Conservation (phyloP, 495 filamentous ascomycete species). For the Tuber magnatum region DNA sequence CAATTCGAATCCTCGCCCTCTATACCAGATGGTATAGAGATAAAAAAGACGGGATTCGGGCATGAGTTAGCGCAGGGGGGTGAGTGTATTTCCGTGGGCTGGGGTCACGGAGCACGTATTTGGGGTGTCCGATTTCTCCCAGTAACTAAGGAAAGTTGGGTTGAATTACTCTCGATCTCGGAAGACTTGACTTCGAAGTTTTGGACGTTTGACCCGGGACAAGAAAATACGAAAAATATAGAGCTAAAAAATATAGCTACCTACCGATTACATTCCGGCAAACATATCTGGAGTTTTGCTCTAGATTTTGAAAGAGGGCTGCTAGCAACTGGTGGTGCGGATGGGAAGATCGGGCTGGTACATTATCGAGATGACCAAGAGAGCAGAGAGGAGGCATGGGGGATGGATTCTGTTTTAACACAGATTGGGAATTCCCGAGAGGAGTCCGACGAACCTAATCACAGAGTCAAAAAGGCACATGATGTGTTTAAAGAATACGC, state of each 20-base stretch:
- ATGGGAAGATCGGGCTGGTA: constrained; percentile 55
- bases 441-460: constrained; percentile 2
- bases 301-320: constrained; percentile 43
- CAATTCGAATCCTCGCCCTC: constrained; percentile 41
- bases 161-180: constrained; percentile 62
- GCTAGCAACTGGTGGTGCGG: constrained; percentile 78
- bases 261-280: constrained; percentile 64
- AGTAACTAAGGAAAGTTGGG: constrained; percentile 14
- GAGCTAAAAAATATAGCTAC: constrained; percentile 50
- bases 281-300: constrained; percentile 81
- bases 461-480: constrained; percentile 35
- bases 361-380: constrained; percentile 26
- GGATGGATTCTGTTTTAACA: constrained; percentile 20
- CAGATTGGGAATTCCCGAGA: constrained; percentile 4
- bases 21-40: constrained; percentile 40
- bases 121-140: constrained; percentile 70
- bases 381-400: constrained; percentile 21
- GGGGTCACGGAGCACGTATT: constrained; percentile 82
- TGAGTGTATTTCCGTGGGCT: constrained; percentile 55
- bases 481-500: constrained; percentile 57
- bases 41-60: constrained; percentile 42
- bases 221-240: not conserved
- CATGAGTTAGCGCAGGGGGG: constrained; percentile 1
- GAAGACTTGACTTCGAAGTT: constrained; percentile 68
- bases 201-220: constrained; percentile 53